Conservation (phyloP, 2,329 filamentous ascomycete species). For the Bipolaris oryzae region DNA sequence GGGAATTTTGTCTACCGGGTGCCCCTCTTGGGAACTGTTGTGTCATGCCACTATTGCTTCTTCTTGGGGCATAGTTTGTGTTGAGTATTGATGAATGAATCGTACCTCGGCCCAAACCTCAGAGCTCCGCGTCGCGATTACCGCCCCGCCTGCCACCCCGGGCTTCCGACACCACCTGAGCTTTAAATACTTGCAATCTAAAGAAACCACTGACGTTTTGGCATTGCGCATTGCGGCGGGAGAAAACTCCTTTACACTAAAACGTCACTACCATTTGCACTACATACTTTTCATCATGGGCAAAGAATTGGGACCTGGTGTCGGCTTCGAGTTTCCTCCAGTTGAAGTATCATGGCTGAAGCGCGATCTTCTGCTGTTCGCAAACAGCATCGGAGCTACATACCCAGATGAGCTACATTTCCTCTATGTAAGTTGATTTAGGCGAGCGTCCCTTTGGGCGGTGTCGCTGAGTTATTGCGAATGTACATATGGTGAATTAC, state of each 20-base stretch:
- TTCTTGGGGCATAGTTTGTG: slow-evolving; percentile 13
- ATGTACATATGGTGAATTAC: not conserved
- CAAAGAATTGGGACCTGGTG: slow-evolving; percentile 55
- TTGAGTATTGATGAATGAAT: slow-evolving; percentile 26
- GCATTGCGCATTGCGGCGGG: not conserved
- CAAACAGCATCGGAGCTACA: slow-evolving; percentile 83
- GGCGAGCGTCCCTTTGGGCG: not conserved
- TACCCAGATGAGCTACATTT: slow-evolving; percentile 85
- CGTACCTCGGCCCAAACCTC: slow-evolving; percentile 41
- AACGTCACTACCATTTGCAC: not conserved
- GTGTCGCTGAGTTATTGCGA: not conserved
- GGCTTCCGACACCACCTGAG: slow-evolving; percentile 13
- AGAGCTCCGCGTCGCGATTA: slow-evolving; percentile 34
- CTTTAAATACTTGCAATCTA: not conserved
- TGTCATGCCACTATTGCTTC: slow-evolving; percentile 1
- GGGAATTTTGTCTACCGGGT: too few species aligned
- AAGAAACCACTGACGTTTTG: not conserved
- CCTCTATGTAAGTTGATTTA: slow-evolving; percentile 70
- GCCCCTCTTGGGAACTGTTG: too few species aligned
- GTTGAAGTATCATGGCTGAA: slow-evolving; percentile 82
- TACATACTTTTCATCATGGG: slow-evolving; percentile 31
- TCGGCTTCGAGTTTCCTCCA: slow-evolving; percentile 79
- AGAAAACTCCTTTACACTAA: not conserved
- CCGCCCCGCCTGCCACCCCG: slow-evolving; percentile 35
- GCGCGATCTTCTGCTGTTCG: slow-evolving; percentile 87